A percentile compares a stretch with the other conserved stretches of the same genome.
phyloP scores from a whole-genome alignment of 441 rosid genomes.

The Populus hybrid region DNA sequence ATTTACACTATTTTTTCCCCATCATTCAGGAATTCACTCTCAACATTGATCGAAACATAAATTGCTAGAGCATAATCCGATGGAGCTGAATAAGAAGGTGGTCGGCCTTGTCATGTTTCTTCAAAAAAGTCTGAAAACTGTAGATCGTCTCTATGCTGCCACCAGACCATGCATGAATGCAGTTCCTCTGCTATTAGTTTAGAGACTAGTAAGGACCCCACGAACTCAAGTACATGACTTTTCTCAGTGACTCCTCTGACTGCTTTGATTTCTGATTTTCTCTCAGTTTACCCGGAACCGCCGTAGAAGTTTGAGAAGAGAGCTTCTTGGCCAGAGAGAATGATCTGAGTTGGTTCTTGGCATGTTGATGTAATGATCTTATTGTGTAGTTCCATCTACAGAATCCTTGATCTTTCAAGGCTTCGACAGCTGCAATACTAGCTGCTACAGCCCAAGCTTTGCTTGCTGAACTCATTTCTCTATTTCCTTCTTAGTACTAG shows the following conservation, averaged over 20 bases:
- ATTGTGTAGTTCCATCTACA: conserved; percentile 48
- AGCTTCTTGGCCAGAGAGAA: conserved; percentile 30
- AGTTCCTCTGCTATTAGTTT: too few species aligned
- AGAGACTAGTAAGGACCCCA: conserved; percentile 14
- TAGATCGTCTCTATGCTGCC: too few species aligned
- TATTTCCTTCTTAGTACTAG: neutral
- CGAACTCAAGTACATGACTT: conserved; percentile 23
- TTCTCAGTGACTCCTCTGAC: conserved; percentile 28
- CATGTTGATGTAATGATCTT: conserved; percentile 39
- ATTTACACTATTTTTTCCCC: neutral
- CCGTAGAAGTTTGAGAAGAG: conserved; percentile 10
- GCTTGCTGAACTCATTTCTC: conserved; percentile 24
- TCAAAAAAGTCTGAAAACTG: too few species aligned
- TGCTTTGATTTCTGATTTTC: neutral
- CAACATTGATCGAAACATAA: too few species aligned
- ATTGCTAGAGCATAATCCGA: too few species aligned
- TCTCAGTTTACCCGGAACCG: neutral
- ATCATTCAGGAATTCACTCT: too few species aligned
- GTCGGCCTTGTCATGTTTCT: neutral
- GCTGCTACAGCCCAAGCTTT: conserved; percentile 37
- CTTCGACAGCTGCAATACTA: conserved; percentile 38
- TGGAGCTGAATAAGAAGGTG: too few species aligned
- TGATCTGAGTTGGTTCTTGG: conserved; percentile 29
- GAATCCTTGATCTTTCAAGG: conserved; percentile 40
- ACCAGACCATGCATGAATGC: too few species aligned